Conservation (phyloP, 805 yeast genomes). For the Candida ulmi region DNA sequence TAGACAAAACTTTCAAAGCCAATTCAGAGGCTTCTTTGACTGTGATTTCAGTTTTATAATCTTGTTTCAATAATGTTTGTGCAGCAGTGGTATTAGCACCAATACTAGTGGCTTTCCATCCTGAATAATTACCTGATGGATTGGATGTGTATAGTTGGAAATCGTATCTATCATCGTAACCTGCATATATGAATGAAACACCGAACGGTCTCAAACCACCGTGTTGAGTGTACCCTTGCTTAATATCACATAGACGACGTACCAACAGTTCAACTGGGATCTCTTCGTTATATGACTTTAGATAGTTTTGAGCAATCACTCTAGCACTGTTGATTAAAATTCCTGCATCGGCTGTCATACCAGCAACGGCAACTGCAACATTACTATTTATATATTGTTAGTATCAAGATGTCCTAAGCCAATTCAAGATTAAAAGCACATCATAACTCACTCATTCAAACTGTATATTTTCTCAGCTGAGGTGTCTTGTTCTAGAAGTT, state of each 20-base stretch:
- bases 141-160: constrained; percentile 92
- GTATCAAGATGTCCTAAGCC: too few species aligned
- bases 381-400: constrained; percentile 27
- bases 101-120: constrained; percentile 97
- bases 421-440: too few species aligned
- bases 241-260: constrained; percentile 82
- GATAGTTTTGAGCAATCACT: constrained; percentile 73
- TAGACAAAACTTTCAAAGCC: constrained; percentile 86
- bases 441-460: constrained; percentile 50
- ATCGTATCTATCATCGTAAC: constrained; percentile 83
- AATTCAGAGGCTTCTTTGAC: constrained; percentile 76
- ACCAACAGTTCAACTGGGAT: constrained; percentile 92
- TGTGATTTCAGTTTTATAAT: constrained; percentile 76
- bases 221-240: constrained; percentile 97
- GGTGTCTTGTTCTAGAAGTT: constrained; percentile 88
- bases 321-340: constrained; percentile 87
- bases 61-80: constrained; percentile 92
- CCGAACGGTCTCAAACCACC: constrained; percentile 99
- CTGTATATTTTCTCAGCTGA: constrained; percentile 89
- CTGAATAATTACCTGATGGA: constrained; percentile 96
- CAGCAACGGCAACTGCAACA: constrained; percentile 93
- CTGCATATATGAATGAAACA: constrained; percentile 93
- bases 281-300: constrained; percentile 84
- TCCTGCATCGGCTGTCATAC: constrained; percentile 95
- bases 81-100: constrained; percentile 97